Conservation (phyloP, 2,329 filamentous ascomycete species). For the Hypomyces perniciosus region DNA sequence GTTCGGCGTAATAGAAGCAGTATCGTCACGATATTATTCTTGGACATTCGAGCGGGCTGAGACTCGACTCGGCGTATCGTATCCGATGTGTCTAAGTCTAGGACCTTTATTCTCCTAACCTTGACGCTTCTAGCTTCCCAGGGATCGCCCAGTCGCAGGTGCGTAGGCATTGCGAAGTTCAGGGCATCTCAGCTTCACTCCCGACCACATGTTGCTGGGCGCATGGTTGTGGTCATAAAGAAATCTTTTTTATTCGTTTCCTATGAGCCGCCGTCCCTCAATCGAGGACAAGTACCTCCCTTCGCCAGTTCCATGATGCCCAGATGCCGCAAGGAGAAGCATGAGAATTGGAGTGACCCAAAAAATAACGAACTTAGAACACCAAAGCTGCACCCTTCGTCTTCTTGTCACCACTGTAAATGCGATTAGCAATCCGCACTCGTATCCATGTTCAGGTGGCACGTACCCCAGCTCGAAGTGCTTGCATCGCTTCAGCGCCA, state of each 20-base stretch:
- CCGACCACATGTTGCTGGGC: neutral
- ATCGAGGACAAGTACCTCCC: slow-evolving; percentile 39
- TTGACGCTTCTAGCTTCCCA: too few relatives aligned
- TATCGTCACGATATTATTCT: too few relatives aligned
- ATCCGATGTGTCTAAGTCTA: too few relatives aligned
- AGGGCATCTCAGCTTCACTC: neutral
- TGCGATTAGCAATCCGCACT: slow-evolving; percentile 33
- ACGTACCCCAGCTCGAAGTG: slow-evolving; percentile 99
- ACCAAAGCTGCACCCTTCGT: slow-evolving; percentile 99
- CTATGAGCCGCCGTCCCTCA: slow-evolving; percentile 38
- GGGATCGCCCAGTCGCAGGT: too few relatives aligned
- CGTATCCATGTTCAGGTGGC: neutral
- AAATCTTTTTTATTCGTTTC: slow-evolving; percentile 34
- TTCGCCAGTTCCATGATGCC: slow-evolving; percentile 46
- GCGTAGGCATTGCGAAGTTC: too few relatives aligned
- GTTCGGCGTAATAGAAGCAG: too few relatives aligned
- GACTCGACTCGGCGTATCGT: too few relatives aligned
- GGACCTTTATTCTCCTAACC: too few relatives aligned
- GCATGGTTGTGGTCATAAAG: slow-evolving; percentile 10
- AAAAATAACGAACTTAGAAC: slow-evolving; percentile 71
- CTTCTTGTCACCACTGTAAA: slow-evolving; percentile 97
- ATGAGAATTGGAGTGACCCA: slow-evolving; percentile 36
- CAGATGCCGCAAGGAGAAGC: slow-evolving; percentile 39
- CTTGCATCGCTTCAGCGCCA: slow-evolving; percentile 99
- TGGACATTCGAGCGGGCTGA: too few relatives aligned